Evolutionary conservation across 306 rosid genomes (phyloP), one percentile per base, ranked within the genome.

Genomic region (Ochetophila trinervis): DNA sequence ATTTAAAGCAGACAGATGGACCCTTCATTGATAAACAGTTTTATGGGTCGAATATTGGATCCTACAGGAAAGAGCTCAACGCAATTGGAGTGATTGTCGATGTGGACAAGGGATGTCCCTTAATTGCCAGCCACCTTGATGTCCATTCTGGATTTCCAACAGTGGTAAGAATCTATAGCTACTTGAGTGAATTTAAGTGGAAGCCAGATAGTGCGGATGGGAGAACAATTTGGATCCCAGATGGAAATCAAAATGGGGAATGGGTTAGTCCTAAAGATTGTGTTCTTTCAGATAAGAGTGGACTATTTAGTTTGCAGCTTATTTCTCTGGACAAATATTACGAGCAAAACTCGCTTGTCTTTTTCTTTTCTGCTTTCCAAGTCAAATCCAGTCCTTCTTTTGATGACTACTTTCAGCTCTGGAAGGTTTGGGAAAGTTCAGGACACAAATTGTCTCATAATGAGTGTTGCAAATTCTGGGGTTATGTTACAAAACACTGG

Each of bases 351-450:
- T 62, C 85, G 16, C 78, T 80, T 17, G 5, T 10, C 9, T 88
- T 91, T 65, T 82, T 91, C 78, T 58, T 72, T 36, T 5, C 0
- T 60, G 82, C 84, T 45, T 67, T 87, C 67, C 32, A 45, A 13
- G 88, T 82, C 10, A 75, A 67, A 44, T 45, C n/a, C 45, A 56
- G 20, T 63, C 95, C 92, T 32, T 71, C 73, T 8, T 50, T 77
- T 20, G 86, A 80, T 13, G 92, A 87, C 64, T 90, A 85, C 72
- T 69, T 74, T 30, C 66, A 66, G 23, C 83, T 87, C 6, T 85
- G 97, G 97, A 79, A 79, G 74, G 67, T 32, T 5, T 90, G 97
- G 95, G 92, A 82, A 80, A 73, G 63, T 62, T 80, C 82, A 34
- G 60, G 17, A 18, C 64, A 66, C 16, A 36, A 18, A 22, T 8